Conservation (phyloP, 352 stramenopile genomes). For the Phytopythium montanum region DNA sequence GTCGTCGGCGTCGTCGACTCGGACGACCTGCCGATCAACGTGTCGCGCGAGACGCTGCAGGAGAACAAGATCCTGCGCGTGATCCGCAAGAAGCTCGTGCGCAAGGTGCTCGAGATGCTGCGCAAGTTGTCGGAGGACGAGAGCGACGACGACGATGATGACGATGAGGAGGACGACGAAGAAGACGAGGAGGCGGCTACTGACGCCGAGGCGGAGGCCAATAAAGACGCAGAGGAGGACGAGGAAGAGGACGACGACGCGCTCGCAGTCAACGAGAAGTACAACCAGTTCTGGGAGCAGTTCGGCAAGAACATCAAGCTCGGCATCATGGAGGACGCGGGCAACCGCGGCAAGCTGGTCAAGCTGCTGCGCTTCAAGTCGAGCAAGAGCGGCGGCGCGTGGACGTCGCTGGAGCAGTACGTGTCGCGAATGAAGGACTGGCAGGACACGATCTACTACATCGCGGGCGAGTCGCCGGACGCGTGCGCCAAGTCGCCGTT, state of each 20-base stretch:
- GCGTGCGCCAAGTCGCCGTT: constrained; percentile 95
- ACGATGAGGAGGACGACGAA: constrained; percentile 48
- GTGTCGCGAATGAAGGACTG: constrained; percentile 98
- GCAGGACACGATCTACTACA: constrained; percentile 99
- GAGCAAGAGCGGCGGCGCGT: constrained; percentile 91
- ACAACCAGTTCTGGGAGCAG: constrained; percentile 98
- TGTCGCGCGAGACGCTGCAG: constrained; percentile 98
- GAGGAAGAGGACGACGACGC: constrained; percentile 51
- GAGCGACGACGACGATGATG: constrained; percentile 78
- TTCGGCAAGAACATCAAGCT: constrained; percentile 99
- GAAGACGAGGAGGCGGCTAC: constrained; percentile 40
- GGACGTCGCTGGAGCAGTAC: constrained; percentile 95
- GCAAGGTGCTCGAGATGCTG: constrained; percentile 99
- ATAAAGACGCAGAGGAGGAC: constrained; percentile 79
- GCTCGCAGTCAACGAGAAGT: constrained; percentile 79
- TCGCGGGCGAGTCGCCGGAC: constrained; percentile 93
- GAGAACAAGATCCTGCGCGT: constrained; percentile 99
- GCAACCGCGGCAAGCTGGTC: constrained; percentile 92
- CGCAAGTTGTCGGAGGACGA: constrained; percentile 90
- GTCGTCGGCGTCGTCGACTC: constrained; percentile 98
- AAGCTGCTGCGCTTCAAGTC: constrained; percentile 98
- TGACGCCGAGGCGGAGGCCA: constrained; percentile 53
- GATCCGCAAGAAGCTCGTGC: constrained; percentile 99
- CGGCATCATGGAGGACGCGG: constrained; percentile 97
- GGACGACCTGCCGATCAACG: constrained; percentile 99